Percentiles rank a stretch among this genome's conserved stretches.
Evolutionary conservation across 2,329 filamentous ascomycete species (phyloP).

Genomic region (Exophiala viscosa): DNA sequence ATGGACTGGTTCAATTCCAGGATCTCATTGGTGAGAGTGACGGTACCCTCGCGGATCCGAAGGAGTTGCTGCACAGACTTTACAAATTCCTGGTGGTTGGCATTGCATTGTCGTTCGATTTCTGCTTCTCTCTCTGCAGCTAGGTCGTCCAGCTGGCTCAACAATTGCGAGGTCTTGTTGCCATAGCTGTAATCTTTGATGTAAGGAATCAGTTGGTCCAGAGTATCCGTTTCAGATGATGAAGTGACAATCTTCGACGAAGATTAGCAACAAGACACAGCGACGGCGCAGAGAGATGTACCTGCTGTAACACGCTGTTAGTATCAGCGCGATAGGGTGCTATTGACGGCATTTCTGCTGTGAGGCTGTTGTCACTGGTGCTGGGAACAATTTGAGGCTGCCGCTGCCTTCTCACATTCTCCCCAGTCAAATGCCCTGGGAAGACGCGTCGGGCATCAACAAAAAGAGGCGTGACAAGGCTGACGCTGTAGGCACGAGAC

Average conservation of each 20-base stretch:
- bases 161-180: conserved; percentile 67
- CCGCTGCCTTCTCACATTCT: no score
- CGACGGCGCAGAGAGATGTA: conserved; percentile 13
- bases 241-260: conserved; percentile 79
- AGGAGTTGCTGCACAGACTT: conserved; percentile 92
- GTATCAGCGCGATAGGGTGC: conserved; percentile 36
- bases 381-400: no score
- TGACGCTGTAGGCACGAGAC: no score
- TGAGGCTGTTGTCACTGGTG: neutral
- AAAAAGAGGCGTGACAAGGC: no score
- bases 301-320: conserved; percentile 40
- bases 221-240: conserved; percentile 85
- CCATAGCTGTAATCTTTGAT: conserved; percentile 83
- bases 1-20: conserved; percentile 91
- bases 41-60: conserved; percentile 83
- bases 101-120: conserved; percentile 90
- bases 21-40: conserved; percentile 83
- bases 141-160: conserved; percentile 75
- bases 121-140: conserved; percentile 82
- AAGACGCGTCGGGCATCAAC: no score
- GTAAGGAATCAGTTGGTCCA: conserved; percentile 91
- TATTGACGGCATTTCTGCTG: conserved; percentile 35
- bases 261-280: neutral
- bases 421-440: no score
- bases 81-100: conserved; percentile 95